Conservation (phyloP, 2,329 filamentous ascomycete species). For the Colletotrichum plurivorum region DNA sequence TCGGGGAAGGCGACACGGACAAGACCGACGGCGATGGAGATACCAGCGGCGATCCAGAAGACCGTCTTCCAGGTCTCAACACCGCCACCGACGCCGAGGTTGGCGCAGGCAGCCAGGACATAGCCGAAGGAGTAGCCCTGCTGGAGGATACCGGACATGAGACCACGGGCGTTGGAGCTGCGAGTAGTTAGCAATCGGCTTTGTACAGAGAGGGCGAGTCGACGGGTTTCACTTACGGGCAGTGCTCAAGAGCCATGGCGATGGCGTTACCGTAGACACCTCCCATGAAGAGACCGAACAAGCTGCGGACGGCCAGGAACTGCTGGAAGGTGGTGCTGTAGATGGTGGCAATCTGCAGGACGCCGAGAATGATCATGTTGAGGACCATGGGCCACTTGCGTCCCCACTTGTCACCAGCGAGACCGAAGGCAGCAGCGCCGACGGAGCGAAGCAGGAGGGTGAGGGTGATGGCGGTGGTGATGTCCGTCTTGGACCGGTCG, state of each 20-base stretch:
- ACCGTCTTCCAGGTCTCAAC: constrained; percentile 80
- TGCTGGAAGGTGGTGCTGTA: constrained; percentile 80
- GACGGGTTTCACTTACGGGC: constrained; percentile 63
- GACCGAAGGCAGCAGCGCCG: constrained; percentile 82
- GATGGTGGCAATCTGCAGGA: constrained; percentile 81
- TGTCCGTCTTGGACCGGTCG: constrained; percentile 70
- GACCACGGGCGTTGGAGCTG: constrained; percentile 76
- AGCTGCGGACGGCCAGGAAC: constrained; percentile 80
- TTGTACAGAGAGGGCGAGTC: too few relatives aligned
- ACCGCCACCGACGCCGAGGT: constrained; percentile 77
- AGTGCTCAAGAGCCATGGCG: constrained; percentile 83
- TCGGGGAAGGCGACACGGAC: constrained; percentile 80
- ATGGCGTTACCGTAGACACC: constrained; percentile 85
- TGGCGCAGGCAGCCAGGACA: constrained; percentile 82
- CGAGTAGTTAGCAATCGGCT: constrained; percentile 21
- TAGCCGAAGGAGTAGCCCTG: constrained; percentile 88
- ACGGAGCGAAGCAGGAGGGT: constrained; percentile 82
- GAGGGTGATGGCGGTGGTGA: constrained; percentile 82
- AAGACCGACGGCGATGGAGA: constrained; percentile 78
- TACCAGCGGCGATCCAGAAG: constrained; percentile 77
- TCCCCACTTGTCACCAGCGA: constrained; percentile 84
- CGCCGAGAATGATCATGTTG: constrained; percentile 81
- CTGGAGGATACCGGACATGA: constrained; percentile 87
- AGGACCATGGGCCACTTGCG: constrained; percentile 87
- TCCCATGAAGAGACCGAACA: constrained; percentile 86